These are phyloP conservation scores for Tagetes patula DNA, from an alignment of 129 eudicot species.

Conservation along the genomic window DNA sequence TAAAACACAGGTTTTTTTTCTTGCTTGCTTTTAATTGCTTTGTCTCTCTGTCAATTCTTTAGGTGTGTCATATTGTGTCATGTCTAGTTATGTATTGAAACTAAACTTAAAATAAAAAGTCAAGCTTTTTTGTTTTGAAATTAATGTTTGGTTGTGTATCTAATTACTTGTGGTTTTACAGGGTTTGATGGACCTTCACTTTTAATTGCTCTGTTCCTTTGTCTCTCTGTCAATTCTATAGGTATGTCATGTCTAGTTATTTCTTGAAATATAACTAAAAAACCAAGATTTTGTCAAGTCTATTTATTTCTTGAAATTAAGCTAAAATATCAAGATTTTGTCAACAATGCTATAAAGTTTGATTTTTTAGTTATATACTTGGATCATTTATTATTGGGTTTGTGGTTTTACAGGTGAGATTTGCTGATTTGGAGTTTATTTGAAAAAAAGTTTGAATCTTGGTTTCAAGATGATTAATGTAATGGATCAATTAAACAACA, in stretches of 20 bases:
- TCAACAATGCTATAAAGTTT: neutral
- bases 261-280: neutral
- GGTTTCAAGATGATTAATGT: slow-evolving; percentile 50
- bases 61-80: too few relatives aligned
- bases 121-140: too few relatives aligned
- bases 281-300: too few relatives aligned
- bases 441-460: neutral
- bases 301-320: neutral
- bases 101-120: too few relatives aligned
- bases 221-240: slow-evolving; percentile 8
- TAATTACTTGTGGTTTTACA: too few relatives aligned
- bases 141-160: too few relatives aligned
- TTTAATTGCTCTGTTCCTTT: slow-evolving; percentile 24
- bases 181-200: slow-evolving; percentile 22
- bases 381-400: neutral
- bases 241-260: neutral
- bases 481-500: slow-evolving; percentile 51
- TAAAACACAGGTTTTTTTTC: slow-evolving; percentile 12
- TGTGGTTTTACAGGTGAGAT: slow-evolving; percentile 17
- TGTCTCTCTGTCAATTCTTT: too few relatives aligned
- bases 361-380: neutral
- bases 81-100: too few relatives aligned
- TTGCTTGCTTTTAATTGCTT: too few relatives aligned
- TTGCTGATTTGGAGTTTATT: too few relatives aligned
- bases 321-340: too few relatives aligned